Evolutionary conservation across 441 rosid genomes (phyloP), one percentile per base, ranked within the genome.

Genomic region (Brassica balearica): DNA sequence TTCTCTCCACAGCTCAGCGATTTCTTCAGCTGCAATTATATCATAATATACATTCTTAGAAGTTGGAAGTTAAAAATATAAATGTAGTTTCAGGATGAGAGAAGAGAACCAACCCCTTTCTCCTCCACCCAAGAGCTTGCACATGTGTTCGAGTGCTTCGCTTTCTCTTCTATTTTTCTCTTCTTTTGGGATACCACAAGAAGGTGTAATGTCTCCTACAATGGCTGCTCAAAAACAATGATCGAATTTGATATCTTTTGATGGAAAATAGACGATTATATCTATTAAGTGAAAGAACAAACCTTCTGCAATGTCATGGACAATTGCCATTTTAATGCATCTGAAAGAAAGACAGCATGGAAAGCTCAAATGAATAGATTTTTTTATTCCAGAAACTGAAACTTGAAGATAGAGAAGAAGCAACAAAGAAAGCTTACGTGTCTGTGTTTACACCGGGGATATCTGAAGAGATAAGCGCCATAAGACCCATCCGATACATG

Each of bases 231-330:
- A 82, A 78, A 56, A 69, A 74, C 53, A 87, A 38, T 55, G 12
- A 66, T 55, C 58, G 17, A 11, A 60, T 41, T 27, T 48, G 8
- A 65, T 32, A 72, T 69, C 14, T 15, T 25, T 4, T n/a, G 25
- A 65, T 1, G 27, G 3, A 68, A n/a, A 48, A 7, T 3, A 3
- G 0, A 12, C 7, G 8, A 14, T 29, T 12, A 51, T 20, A 58
- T 43, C 19, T 3, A 48, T 1, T 1, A 17, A n/a, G 60, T 72
- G 36, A 67, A 64, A 61, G 77, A 1, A 9, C 75, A 76, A 78
- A 91, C 98, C 98, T 87, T 95, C 98, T 3, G 99, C 99, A 38
- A 95, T 90, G 72, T 95, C 98, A 85, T 95, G 98, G 70, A 95
- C 95, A 74, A 95, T 86, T 17, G 97, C 96, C 94, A 95, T 91